Evolutionary conservation across 1,284 basidiomycete genomes (phyloP), one percentile per base, ranked within the genome.

Genomic region (Pascua sp.): DNA sequence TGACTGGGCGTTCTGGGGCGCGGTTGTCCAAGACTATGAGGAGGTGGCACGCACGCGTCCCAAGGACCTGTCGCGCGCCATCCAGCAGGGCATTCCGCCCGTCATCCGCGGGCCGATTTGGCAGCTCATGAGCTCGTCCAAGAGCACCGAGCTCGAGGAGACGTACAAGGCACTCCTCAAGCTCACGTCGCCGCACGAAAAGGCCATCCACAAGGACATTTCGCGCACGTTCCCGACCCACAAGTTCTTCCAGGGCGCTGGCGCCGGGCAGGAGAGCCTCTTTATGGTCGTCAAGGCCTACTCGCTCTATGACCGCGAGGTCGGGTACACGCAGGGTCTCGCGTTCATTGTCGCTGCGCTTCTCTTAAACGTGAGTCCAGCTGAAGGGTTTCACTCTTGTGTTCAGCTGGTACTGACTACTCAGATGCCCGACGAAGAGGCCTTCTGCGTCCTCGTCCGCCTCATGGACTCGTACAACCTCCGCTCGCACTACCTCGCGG

Each of bases 241-340:
- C 72, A 88, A 91, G 48, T 97, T 92, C 79, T 98, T 98, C 76
- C 90, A 86, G 52, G 66, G 73, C 32, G 89, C 91, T 60, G 90
- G 89, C 2, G 93, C 93, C 1, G 95, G 95, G 0, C 94, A 98
- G 74, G 95, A 97, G 75, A 92, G 95, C 66, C 77, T 98, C 41
- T 97, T 94, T 81, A 97, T 97, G 73, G 94, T 99, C 48, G 83
- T 97, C 44, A 98, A 98, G 76, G 96, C 95, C 9, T 98, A 98
- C 74, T 96, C 93, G 37, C 72, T 98, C 83, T 93, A 94, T 76
- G 95, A 98, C 75, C 84, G 88, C 15, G 88, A 93, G 75, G 94
- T 97, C 15, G 95, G 95, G 2, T 98, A 98, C 70, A 98, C 94
- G 64, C 95, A 98, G 78, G 95, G 95, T 1, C 76, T 96, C 49